Conservation (phyloP, 805 yeast genomes). For the Clavispora fructus region DNA sequence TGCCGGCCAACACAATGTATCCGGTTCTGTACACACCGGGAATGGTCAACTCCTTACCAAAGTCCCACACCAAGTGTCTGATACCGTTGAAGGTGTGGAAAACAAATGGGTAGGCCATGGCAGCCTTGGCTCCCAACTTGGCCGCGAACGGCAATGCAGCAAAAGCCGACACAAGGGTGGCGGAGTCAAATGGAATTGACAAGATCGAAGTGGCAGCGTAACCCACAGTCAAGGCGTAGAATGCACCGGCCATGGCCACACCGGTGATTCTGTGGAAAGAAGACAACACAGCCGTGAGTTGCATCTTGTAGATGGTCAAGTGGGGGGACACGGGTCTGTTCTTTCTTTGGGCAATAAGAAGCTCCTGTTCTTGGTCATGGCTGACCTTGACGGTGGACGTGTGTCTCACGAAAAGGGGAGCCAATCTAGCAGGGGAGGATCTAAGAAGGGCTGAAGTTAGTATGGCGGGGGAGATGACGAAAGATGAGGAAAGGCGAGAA, state of each 20-base stretch:
- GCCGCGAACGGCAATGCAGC: constrained; percentile 60
- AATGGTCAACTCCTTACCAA: constrained; percentile 71
- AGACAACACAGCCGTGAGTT: constrained; percentile 78
- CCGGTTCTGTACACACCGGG: constrained; percentile 93
- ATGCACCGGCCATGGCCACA: constrained; percentile 70
- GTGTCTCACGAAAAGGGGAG: constrained; percentile 14
- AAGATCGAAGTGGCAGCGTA: constrained; percentile 65
- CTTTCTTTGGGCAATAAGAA: constrained; percentile 75
- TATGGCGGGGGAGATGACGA: background rate
- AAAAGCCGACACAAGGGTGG: constrained; percentile 47
- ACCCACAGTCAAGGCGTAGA: constrained; percentile 71
- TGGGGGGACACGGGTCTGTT: constrained; percentile 92
- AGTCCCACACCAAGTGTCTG: constrained; percentile 93
- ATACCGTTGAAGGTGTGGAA: constrained; percentile 84
- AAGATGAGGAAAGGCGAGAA: too few relatives aligned
- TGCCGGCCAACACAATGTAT: constrained; percentile 68
- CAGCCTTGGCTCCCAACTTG: constrained; percentile 61
- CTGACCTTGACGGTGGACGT: constrained; percentile 43
- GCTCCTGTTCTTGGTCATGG: constrained; percentile 57
- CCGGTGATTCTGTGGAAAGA: constrained; percentile 85
- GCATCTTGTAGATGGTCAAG: constrained; percentile 84
- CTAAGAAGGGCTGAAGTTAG: constrained; percentile 7
- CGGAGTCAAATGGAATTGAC: constrained; percentile 53
- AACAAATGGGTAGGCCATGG: constrained; percentile 76
- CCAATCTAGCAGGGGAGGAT: constrained; percentile 6